Evolutionary conservation across 257 asterid species (phyloP).

Genomic region (Fraxinus anomala): DNA sequence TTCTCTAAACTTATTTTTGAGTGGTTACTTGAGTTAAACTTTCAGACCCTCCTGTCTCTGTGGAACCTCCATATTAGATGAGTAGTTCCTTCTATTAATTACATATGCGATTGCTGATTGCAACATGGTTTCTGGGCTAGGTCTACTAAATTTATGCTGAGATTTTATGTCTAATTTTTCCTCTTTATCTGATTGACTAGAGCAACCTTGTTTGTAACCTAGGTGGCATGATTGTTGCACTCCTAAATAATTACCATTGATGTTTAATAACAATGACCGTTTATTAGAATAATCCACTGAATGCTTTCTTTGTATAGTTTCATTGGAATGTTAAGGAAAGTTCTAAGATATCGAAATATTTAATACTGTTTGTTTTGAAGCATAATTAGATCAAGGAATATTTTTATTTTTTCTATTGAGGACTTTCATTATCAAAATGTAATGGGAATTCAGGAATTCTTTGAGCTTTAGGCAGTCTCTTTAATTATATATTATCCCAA

Average conservation of each 20-base stretch:
- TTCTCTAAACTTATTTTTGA: constrained; percentile 12
- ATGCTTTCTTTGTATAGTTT: neutral
- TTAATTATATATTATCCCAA: neutral
- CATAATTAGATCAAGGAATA: neutral
- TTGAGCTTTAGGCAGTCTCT: neutral
- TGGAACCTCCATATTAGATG: constrained; percentile 9
- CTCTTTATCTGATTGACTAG: neutral
- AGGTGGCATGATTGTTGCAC: neutral
- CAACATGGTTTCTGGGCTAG: neutral
- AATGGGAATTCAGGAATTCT: neutral
- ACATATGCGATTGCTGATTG: neutral
- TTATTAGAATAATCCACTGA: neutral
- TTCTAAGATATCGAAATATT: neutral
- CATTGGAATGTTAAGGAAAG: neutral
- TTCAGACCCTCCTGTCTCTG: constrained; percentile 9
- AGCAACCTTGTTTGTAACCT: too few relatives aligned
- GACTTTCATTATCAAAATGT: neutral
- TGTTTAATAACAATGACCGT: neutral
- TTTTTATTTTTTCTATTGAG: neutral
- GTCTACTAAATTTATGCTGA: neutral
- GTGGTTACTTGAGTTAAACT: constrained; percentile 10
- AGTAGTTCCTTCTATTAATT: neutral
- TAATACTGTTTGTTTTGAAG: neutral
- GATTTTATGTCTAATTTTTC: neutral
- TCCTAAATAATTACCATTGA: neutral